Evolutionary conservation across 2,329 filamentous ascomycete species (phyloP).

Genomic region (Calonectria ilicicola): DNA sequence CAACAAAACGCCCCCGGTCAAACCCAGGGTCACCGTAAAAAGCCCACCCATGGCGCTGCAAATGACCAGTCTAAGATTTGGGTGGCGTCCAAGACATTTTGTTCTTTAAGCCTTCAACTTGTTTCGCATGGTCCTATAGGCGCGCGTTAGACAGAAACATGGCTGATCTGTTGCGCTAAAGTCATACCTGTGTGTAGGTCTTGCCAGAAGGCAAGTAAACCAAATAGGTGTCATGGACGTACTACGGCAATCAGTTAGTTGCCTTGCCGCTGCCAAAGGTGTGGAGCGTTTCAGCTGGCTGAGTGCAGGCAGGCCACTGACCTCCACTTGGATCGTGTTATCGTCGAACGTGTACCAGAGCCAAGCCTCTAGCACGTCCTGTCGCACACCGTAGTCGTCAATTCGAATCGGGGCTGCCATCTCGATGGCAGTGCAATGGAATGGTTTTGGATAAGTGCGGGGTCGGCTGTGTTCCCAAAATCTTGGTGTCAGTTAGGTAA

Average conservation of each 20-base stretch:
- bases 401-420: not conserved
- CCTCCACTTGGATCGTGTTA: not conserved
- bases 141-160: not conserved
- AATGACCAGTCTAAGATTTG: not conserved
- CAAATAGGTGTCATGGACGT: not conserved
- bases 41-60: too few species aligned
- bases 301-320: not conserved
- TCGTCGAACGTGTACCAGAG: not conserved
- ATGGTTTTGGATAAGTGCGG: not conserved
- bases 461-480: not conserved
- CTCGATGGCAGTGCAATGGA: not conserved
- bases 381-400: not conserved
- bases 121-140: not conserved
- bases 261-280: not conserved
- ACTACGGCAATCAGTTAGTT: not conserved
- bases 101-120: not conserved
- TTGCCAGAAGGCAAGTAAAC: not conserved
- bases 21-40: not conserved
- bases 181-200: not conserved
- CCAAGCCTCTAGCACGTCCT: not conserved
- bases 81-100: not conserved
- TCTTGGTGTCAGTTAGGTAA: not conserved
- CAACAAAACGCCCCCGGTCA: not conserved
- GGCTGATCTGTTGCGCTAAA: not conserved
- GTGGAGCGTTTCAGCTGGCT: not conserved